Evolutionary conservation across 2,329 filamentous ascomycete species (phyloP), one percentile per base, ranked within the genome.

Genomic region (Calonectria naviculata): DNA sequence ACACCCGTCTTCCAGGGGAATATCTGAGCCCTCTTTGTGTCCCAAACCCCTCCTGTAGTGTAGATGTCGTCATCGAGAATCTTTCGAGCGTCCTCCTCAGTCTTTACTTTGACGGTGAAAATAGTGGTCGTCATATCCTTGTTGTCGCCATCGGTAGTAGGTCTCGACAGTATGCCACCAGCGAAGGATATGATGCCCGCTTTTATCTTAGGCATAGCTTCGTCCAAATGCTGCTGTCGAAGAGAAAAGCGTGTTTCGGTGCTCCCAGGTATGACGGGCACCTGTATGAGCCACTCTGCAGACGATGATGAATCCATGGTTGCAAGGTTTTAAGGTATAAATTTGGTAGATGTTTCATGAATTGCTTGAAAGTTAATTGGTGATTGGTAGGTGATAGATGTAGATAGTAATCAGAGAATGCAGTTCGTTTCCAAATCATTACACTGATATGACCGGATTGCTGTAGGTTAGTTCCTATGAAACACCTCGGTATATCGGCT

Each of bases 21-120:
- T 41, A 65, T 65, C 8, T 65, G 31, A 31, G 62, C 62, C 24
- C 54, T 41, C 10, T 65, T 42, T 3, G 44, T 28, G 26, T 65
- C 24, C 62, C 62, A 65, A 4, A 65, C 26, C 2, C 47, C 47
- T 9, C 36, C 46, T 26, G 6, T 65, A 3, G 46, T 65, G 28
- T 65, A 65, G 5, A 65, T 52, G 29, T 65, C 62, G 15, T 65
- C 31, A 31, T 65, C 46, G n/a, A 65, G 6, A 21, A 65, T 65
- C 19, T 65, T 65, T 19, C 46, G 31, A 13, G 62, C 62, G 21
- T 54, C 21, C 8, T 52, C 62, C 26, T 65, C 46, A 19, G 62
- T 65, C 3, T 65, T 34, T 19, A 41, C 44, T 19, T 15, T 54
- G 4, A 65, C 46, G 10, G 62, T 65, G 34, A 65, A 65, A 12